Base-by-base conservation (phyloP, 495 filamentous ascomycete species). In the Lichina pygmaea region DNA sequence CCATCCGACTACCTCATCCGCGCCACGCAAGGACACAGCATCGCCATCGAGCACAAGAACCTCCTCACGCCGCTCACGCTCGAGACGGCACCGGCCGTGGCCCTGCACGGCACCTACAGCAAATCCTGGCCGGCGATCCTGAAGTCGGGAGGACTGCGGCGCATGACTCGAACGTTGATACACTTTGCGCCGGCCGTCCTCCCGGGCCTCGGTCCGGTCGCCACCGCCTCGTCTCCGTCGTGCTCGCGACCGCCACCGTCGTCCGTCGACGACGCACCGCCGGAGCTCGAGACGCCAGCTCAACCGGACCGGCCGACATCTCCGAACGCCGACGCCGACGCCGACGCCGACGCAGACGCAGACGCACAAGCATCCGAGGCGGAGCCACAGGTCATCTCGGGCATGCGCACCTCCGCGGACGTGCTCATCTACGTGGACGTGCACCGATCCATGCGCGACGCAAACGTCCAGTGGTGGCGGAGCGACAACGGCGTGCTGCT, bases 21-120 rank as follows among this genome's bases (percentile, higher is more conserved):
- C 54, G 89, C 89, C 1, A 89, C 81, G 50, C 89, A 97, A 62
- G 89, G 89, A 43, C 89, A 94, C 62, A 70, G 64, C 52, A 71
- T 85, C 57, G 65, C 63, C 42, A 60, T 97, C 40, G 73, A 77
- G 17, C 70, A 70, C 31, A 72, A 75, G 24, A 66, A 67, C 0
- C 66, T 91, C 12, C 73, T 89, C 11, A 69, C 64, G 13, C 73
- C 75, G 10, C 58, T 94, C 51, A 76, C 60, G 16, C 57, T 58
- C 36, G 13, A 17, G 59, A 60, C 15, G 54, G 54, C 1, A 53
- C 50, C 3, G 66, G 72, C 45, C 50, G 59, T 64, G 0, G 80
- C 82, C 0, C 71, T 95, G 2, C 89, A 97, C 56, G 89, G 89
- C 32, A 95, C 91, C 0, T 85, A 78, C 54, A 76, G 81, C 48